A percentile compares a stretch with the other conserved stretches of the same genome.
phyloP scores from a whole-genome alignment of 2,329 filamentous ascomycete genomes.

The Fusarium citri region DNA sequence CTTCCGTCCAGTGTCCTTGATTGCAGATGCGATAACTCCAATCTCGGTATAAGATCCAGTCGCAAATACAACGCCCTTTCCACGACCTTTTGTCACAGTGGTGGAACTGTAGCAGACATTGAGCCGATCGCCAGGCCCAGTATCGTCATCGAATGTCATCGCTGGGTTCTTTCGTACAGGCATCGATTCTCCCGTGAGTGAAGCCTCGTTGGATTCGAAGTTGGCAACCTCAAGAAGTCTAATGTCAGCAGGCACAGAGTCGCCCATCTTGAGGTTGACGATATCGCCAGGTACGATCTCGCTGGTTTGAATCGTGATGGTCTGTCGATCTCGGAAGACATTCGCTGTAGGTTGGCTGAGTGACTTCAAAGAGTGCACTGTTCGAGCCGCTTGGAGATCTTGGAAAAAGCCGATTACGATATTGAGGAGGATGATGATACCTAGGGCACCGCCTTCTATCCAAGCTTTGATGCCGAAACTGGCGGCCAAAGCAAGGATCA shows the following conservation, averaged over 20 bases:
- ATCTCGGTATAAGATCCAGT: conserved; percentile 73
- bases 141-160: conserved; percentile 55
- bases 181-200: conserved; percentile 55
- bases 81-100: conserved; percentile 70
- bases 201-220: conserved; percentile 31
- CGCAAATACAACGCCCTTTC: conserved; percentile 69
- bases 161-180: conserved; percentile 66
- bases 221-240: conserved; percentile 47
- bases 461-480: conserved; percentile 67
- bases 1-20: conserved; percentile 53
- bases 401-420: conserved; percentile 63
- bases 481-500: conserved; percentile 67
- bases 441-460: conserved; percentile 70
- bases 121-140: conserved; percentile 64
- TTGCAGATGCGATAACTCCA: conserved; percentile 66
- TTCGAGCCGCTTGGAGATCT: conserved; percentile 60
- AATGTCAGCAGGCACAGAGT: conserved; percentile 71
- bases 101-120: conserved; percentile 74
- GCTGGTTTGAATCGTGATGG: conserved; percentile 21
- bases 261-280: conserved; percentile 64
- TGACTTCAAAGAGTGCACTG: conserved; percentile 59
- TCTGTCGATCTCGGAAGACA: conserved; percentile 34
- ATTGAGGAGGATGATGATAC: conserved; percentile 68
- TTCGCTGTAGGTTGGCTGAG: conserved; percentile 48
- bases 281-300: conserved; percentile 63